Evolutionary conservation across 768 basidiomycete genomes (phyloP), one percentile per base, ranked within the genome.

Genomic region (Rhizopogon vulgaris): DNA sequence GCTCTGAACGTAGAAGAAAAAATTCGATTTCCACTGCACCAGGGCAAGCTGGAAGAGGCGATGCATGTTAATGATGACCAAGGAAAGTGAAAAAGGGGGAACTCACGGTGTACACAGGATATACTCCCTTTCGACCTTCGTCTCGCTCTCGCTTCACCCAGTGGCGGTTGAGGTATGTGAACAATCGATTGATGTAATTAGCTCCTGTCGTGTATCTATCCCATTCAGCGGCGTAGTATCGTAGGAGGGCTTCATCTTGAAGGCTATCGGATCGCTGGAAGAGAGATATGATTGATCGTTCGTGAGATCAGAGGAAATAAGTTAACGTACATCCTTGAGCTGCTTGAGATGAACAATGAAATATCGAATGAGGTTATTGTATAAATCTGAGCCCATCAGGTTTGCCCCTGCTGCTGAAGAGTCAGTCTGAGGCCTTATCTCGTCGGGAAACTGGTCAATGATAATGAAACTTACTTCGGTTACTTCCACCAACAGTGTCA

Each of bases 71-170:
- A 49, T 38, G 24, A 42, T 17, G 49, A 49, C 15, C 41, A 7
- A 12, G 40, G 15, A 30, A 38, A n/a, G 39, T 39, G n/a, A 6
- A 40, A 48, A 37, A 4, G 22, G 14, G 34, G 25, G 32, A 48
- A 71, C 86, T 63, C 58, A 95, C 94, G 25, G 95, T 99, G 65
- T 98, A 98, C 17, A 99, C 91, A 1, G 84, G 85, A 71, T 97
- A 98, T 18, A 98, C 89, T 39, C 85, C 87, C 70, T 91, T 94
- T 61, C 94, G 78, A 14, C 96, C 96, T 68, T 98, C 95, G 61
- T 98, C 95, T 63, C 94, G 83, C 67, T 99, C 96, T 48, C 95
- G 80, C 73, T 94, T 95, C 40, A 99, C 95, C 96, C 96, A 99
- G 71, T 98, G 94, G 18, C 95, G 90, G 71, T 99, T 98, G 52